Conservation (phyloP, 192 early-diverging fungal species). For the Phlyctochytrium bullatum region DNA sequence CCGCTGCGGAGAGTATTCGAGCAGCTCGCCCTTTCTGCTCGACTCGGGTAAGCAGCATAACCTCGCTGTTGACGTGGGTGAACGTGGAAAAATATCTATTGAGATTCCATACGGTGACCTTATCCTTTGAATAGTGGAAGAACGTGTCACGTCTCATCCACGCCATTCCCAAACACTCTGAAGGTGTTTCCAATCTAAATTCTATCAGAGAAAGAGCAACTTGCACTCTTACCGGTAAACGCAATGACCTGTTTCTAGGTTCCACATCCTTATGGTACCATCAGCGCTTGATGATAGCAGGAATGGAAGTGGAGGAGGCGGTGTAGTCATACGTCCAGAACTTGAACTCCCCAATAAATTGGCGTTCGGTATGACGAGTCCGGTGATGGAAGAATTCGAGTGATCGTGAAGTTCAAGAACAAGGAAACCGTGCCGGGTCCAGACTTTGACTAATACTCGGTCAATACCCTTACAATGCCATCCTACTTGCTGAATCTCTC, state of each 20-base stretch:
- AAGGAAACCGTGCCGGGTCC: constrained; percentile 40
- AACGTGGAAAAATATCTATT: constrained; percentile 48
- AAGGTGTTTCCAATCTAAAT: constrained; percentile 36
- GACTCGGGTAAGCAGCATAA: constrained; percentile 23
- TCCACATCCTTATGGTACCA: constrained; percentile 51
- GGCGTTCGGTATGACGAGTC: constrained; percentile 29
- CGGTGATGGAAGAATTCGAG: constrained; percentile 42
- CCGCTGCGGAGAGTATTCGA: constrained; percentile 38
- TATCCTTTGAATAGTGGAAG: constrained; percentile 35
- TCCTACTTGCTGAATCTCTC: constrained; percentile 45
- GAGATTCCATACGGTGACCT: constrained; percentile 43
- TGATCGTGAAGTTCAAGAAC: constrained; percentile 42
- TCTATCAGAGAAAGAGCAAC: neutral
- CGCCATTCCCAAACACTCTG: constrained; percentile 45
- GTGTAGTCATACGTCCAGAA: neutral
- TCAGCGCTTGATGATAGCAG: constrained; percentile 48
- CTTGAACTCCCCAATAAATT: constrained; percentile 18
- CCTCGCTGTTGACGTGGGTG: constrained; percentile 11
- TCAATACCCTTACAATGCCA: neutral
- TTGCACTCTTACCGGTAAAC: constrained; percentile 24
- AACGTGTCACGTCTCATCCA: constrained; percentile 49
- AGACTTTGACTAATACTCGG: constrained; percentile 46
- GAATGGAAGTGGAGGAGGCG: constrained; percentile 25
- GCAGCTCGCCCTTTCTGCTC: constrained; percentile 18
- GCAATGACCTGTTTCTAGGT: constrained; percentile 41